Evolutionary conservation across 441 rosid species (phyloP).

Genomic region (Jatropha podagrica): DNA sequence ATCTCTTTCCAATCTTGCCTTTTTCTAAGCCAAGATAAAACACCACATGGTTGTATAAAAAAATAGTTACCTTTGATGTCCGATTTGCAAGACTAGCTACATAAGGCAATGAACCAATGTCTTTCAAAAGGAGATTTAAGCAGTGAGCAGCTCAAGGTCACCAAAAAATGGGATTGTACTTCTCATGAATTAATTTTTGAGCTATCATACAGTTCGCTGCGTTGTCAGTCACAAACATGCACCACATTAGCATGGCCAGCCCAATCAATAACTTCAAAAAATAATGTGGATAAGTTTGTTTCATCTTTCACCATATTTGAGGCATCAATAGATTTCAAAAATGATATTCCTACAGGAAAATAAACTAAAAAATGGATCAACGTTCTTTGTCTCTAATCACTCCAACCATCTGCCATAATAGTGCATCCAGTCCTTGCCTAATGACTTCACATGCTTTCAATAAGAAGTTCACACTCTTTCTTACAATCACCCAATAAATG

Average conservation of each 20-base stretch:
- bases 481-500: neutral
- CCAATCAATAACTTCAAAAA: neutral
- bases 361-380: conserved; percentile 18
- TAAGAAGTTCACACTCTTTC: neutral
- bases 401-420: too few relatives aligned
- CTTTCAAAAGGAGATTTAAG: neutral
- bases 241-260: neutral
- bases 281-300: neutral
- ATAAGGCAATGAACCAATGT: neutral
- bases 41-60: neutral
- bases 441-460: neutral
- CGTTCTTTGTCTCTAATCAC: neutral
- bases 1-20: conserved; percentile 10
- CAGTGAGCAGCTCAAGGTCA: neutral
- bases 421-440: neutral
- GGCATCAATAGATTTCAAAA: too few relatives aligned
- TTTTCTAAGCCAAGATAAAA: too few relatives aligned
- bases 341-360: neutral
- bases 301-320: neutral
- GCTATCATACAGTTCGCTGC: neutral
- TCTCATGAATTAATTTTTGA: too few relatives aligned
- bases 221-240: neutral
- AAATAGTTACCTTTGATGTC: neutral
- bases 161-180: neutral
- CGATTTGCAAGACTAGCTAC: neutral